Evolutionary conservation across 2,329 filamentous ascomycete species (phyloP), one percentile per base, ranked within the genome.

Genomic region (Achaetomium macrosporum): DNA sequence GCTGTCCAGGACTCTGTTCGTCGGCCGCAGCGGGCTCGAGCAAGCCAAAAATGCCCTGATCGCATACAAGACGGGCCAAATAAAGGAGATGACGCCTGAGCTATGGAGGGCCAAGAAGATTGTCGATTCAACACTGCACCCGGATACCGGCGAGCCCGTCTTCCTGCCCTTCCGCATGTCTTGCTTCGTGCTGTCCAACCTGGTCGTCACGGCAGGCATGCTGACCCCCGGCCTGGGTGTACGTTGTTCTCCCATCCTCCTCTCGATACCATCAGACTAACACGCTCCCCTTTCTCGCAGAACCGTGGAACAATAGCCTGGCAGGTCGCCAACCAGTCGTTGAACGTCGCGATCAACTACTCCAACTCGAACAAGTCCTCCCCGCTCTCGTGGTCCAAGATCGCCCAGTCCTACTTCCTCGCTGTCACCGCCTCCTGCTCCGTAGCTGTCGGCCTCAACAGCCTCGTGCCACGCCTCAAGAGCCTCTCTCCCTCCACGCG

Each of bases 311-410:
- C 90, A 5, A 77, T 97, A 36, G 85, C 86, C 60, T 99, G 93
- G 93, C 93, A 99, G 73, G 83, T 96, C 54, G 83, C 88, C 61
- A 99, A 99, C 73, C 93, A 99, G 75, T 96, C 91, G 12, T 85
- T 99, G 63, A 99, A 99, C 69, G 93, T 99, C 29, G 92, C 90
- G 61, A 92, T 99, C 78, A 99, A 99, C 79, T 90, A 84, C 68
- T 88, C 92, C 66, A 99, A 99, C 70, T 90, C 92, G 58, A 99
- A 99, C 80, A 99, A 99, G 71, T 96, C 90, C 37, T 91, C 90
- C 3, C 90, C 92, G 1, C 80, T 97, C 58, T 87, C 88, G 17
- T 86, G 83, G 54, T 81, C 82, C 19, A 88, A 89, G 61, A 84
- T 99, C 57, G 81, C 85, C 57, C 85, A 96, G 71, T 96, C 90